Conservation (phyloP, 2,329 filamentous ascomycete genomes). For the Pseudogymnoascus sp. region DNA sequence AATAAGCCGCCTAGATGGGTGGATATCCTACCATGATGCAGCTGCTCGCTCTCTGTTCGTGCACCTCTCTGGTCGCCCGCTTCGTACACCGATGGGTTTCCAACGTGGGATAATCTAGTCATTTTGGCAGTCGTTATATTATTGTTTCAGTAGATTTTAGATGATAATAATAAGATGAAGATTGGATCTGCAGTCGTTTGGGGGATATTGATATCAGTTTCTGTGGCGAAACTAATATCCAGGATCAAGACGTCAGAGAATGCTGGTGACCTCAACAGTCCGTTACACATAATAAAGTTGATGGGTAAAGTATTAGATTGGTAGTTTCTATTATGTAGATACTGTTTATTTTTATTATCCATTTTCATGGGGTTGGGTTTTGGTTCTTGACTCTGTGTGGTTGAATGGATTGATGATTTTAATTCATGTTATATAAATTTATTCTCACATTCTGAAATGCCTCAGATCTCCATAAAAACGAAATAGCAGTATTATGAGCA, state of each 20-base stretch:
- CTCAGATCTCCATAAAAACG: background rate
- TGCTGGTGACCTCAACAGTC: background rate
- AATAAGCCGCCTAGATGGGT: conserved; percentile 61
- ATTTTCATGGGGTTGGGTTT: background rate
- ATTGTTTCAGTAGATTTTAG: background rate
- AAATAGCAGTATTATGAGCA: background rate
- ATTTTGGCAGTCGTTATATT: conserved; percentile 3
- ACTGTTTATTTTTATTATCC: too few species aligned
- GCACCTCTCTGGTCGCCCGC: conserved; percentile 67
- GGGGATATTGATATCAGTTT: background rate
- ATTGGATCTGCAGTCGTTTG: background rate
- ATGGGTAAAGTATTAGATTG: background rate
- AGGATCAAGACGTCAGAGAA: background rate
- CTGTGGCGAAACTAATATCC: background rate
- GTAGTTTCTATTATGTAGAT: background rate
- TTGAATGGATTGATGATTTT: background rate
- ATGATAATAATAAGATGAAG: background rate
- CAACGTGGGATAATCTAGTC: conserved; percentile 41
- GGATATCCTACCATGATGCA: conserved; percentile 51
- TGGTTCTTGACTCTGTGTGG: background rate
- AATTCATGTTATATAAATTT: background rate
- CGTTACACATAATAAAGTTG: background rate
- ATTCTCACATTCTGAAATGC: background rate
- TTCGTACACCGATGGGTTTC: conserved; percentile 61
- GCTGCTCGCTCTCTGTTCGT: conserved; percentile 41